Conservation (phyloP, 345 rosid species). For the Pseudoturritis turrita region DNA sequence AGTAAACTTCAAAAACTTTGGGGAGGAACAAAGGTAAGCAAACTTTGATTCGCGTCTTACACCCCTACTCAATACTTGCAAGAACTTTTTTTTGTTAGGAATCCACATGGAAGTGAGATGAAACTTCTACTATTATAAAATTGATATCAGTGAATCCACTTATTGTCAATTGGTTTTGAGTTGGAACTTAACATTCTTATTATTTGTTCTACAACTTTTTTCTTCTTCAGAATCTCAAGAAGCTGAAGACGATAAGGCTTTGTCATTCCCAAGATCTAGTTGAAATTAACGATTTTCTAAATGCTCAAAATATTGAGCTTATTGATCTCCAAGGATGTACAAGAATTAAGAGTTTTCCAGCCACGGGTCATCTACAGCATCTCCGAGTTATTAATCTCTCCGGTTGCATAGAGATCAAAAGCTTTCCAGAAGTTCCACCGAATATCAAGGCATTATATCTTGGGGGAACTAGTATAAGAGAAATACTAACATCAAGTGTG, state of each 20-base stretch:
- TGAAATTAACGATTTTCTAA: neutral
- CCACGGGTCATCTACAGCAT: neutral
- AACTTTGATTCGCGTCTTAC: neutral
- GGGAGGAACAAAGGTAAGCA: neutral
- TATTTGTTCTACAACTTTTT: neutral
- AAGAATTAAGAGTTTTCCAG: neutral
- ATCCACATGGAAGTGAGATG: neutral
- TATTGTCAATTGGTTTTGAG: neutral
- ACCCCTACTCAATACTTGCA: neutral
- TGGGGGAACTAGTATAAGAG: neutral
- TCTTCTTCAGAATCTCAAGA: neutral
- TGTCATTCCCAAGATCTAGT: neutral
- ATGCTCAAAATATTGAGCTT: neutral
- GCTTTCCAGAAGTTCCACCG: neutral
- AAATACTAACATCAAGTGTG: neutral
- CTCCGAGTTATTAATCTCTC: neutral
- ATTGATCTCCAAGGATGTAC: constrained; percentile 4
- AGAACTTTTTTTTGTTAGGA: too few relatives aligned
- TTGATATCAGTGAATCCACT: neutral
- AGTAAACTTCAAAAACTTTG: neutral
- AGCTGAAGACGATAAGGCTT: constrained; percentile 2
- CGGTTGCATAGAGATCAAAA: neutral
- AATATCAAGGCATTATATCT: neutral
- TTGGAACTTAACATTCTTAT: neutral
- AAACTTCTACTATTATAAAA: too few relatives aligned